Conservation (phyloP, 2,329 filamentous ascomycete genomes). For the Botryotinia globosa region DNA sequence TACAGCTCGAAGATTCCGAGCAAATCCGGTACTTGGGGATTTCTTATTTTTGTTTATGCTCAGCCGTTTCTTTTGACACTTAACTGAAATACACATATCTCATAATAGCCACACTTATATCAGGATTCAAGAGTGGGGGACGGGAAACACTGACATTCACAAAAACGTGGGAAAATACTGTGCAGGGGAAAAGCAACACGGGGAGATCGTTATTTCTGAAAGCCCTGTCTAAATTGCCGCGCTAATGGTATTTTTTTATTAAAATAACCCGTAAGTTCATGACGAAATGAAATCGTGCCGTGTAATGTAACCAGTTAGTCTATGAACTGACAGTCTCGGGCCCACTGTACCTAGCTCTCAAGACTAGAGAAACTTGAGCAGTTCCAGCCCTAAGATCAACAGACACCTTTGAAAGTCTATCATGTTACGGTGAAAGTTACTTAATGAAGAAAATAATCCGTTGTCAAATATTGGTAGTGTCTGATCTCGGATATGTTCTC, state of each 20-base stretch:
- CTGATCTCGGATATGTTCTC: neutral
- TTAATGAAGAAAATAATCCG: neutral
- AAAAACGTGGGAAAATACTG: neutral
- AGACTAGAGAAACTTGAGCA: neutral
- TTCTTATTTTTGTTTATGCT: neutral
- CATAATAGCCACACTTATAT: neutral
- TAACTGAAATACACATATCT: neutral
- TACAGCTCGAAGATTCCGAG: neutral
- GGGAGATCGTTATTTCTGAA: neutral
- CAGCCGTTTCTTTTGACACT: neutral
- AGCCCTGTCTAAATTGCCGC: neutral
- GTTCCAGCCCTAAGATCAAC: neutral
- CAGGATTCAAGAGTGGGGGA: neutral
- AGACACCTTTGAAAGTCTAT: neutral
- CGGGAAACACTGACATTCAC: neutral
- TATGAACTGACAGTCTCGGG: neutral
- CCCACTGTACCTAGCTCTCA: neutral
- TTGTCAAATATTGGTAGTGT: slow-evolving; percentile 9
- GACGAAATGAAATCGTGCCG: neutral
- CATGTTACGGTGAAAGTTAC: neutral
- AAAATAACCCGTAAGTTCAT: neutral
- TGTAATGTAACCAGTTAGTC: neutral
- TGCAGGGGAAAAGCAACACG: neutral
- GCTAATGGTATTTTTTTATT: neutral
- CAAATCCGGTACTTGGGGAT: neutral